These are phyloP conservation scores for Beauveria varroae DNA, from an alignment of 2,329 filamentous ascomycete species.

Conservation along the genomic window DNA sequence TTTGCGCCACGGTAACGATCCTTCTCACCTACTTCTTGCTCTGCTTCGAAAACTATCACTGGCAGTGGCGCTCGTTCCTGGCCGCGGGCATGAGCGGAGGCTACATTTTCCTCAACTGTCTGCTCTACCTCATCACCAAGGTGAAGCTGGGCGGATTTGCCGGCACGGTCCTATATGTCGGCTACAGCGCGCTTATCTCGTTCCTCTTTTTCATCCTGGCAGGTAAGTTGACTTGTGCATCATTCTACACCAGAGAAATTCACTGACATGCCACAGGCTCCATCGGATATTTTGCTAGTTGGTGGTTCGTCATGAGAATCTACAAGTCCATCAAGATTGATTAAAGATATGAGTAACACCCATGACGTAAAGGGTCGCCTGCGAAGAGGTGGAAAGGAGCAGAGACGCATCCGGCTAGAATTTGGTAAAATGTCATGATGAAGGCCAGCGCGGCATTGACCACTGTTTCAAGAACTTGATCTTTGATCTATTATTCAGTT, in stretches of 20 bases:
- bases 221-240: conserved; percentile 50
- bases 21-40: conserved; percentile 94
- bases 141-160: conserved; percentile 78
- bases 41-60: conserved; percentile 95
- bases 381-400: not conserved
- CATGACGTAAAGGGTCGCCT: not conserved
- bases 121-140: conserved; percentile 86
- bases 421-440: conserved; percentile 1
- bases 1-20: conserved; percentile 84
- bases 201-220: conserved; percentile 91
- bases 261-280: conserved; percentile 52
- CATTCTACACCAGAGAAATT: not conserved
- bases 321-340: conserved; percentile 99
- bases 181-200: conserved; percentile 83
- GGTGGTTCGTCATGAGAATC: conserved; percentile 89
- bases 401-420: not conserved
- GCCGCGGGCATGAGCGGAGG: conserved; percentile 83
- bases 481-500: conserved; percentile 5
- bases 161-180: conserved; percentile 84
- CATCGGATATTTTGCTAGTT: conserved; percentile 92
- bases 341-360: conserved; percentile 32
- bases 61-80: conserved; percentile 95
- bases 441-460: conserved; percentile 7
- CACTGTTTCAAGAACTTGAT: conserved; percentile 3
- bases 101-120: conserved; percentile 86